phyloP scores from a whole-genome alignment of 495 filamentous ascomycete genomes.

The Bacidia rubella region DNA sequence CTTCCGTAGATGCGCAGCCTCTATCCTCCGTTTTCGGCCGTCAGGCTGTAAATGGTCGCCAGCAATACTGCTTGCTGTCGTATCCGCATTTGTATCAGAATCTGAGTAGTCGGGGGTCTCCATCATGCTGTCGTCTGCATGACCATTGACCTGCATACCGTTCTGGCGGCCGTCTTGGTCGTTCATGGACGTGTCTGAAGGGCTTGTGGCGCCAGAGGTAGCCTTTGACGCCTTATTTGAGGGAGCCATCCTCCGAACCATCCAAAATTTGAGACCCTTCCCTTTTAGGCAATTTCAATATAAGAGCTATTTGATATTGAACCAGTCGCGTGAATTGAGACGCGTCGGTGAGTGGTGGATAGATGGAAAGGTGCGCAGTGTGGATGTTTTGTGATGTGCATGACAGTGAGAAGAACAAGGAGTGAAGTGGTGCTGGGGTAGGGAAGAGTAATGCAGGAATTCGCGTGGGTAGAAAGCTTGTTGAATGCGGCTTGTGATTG shows the following conservation, averaged over 20 bases:
- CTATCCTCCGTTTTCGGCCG: conserved; percentile 71
- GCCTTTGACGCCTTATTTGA: conserved; percentile 32
- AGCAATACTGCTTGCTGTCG: conserved; percentile 74
- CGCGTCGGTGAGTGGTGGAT: neutral
- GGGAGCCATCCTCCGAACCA: conserved; percentile 42
- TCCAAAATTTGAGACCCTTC: neutral
- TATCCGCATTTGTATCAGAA: conserved; percentile 85
- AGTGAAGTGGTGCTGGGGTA: neutral
- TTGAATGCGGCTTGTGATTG: conserved; percentile 3
- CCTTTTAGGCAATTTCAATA: conserved; percentile 1
- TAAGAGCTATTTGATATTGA: conserved; percentile 10
- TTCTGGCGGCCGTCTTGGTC: conserved; percentile 45
- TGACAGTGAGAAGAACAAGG: neutral
- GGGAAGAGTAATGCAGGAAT: neutral
- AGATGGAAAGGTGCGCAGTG: neutral
- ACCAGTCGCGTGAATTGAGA: neutral
- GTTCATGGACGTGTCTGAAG: conserved; percentile 41
- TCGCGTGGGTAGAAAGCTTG: conserved; percentile 5
- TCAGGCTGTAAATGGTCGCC: conserved; percentile 53
- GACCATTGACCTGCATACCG: conserved; percentile 30
- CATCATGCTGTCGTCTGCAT: conserved; percentile 31
- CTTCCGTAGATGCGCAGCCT: conserved; percentile 75
- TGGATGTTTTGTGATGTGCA: neutral
- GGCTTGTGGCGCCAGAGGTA: conserved; percentile 34
- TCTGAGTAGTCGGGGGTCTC: conserved; percentile 81